Evolutionary conservation across 495 filamentous ascomycete species (phyloP).

Genomic region (Immersiella caudata): DNA sequence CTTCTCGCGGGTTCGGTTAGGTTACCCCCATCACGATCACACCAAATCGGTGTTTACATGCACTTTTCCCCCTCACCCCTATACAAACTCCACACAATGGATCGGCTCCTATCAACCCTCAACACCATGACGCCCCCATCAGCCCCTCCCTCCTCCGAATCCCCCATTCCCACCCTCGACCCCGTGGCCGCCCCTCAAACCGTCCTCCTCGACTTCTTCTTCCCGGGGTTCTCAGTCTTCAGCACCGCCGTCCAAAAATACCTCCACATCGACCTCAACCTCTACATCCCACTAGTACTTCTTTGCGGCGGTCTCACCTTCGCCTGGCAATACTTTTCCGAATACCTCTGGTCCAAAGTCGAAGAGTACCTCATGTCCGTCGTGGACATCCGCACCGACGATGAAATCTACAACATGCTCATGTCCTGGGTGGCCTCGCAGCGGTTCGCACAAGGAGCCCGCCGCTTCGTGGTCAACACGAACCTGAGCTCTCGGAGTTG

Average conservation of each 20-base stretch:
- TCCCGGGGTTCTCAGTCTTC: slow-evolving; percentile 72
- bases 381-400: slow-evolving; percentile 66
- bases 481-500: slow-evolving; percentile 54
- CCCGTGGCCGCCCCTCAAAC: slow-evolving; percentile 26
- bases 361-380: slow-evolving; percentile 57
- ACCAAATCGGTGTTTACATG: not conserved
- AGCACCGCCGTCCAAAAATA: slow-evolving; percentile 61
- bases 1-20: not conserved
- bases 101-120: slow-evolving; percentile 8
- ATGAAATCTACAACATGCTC: slow-evolving; percentile 69
- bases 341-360: slow-evolving; percentile 47
- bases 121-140: slow-evolving; percentile 14
- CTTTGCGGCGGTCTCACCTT: slow-evolving; percentile 53
- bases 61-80: not conserved
- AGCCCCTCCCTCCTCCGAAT: not conserved
- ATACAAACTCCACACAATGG: not conserved
- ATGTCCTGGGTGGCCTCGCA: slow-evolving; percentile 72
- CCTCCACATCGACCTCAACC: slow-evolving; percentile 68
- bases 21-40: not conserved
- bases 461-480: slow-evolving; percentile 64
- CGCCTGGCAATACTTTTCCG: slow-evolving; percentile 52
- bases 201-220: slow-evolving; percentile 69
- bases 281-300: slow-evolving; percentile 68
- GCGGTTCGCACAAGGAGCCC: slow-evolving; percentile 57
- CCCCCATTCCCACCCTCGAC: not conserved